These are phyloP conservation scores for Thalassiosira tumida DNA, from an alignment of 352 stramenopile species.

Conservation along the genomic window DNA sequence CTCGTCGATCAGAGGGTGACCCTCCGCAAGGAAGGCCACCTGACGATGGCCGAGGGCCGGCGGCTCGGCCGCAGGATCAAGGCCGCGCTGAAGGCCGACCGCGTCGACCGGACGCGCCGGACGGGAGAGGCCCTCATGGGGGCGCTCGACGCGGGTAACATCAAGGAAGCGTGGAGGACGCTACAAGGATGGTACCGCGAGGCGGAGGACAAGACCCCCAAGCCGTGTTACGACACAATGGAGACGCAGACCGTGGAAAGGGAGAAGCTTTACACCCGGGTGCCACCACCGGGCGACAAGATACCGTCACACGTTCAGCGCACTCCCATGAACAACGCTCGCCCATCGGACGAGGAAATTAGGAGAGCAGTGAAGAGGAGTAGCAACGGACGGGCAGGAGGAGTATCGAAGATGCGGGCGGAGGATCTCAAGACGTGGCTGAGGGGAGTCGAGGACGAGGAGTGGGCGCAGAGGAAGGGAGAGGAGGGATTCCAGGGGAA, in stretches of 20 bases:
- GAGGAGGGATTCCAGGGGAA: neutral
- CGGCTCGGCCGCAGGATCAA: neutral
- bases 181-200: constrained; percentile 53
- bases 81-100: neutral
- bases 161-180: constrained; percentile 24
- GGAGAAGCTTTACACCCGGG: constrained; percentile 47
- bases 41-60: neutral
- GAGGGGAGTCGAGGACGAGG: constrained; percentile 4
- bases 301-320: constrained; percentile 55
- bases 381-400: constrained; percentile 31
- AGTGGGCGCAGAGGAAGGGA: neutral
- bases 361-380: constrained; percentile 17
- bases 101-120: neutral
- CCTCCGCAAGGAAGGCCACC: neutral
- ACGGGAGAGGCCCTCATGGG: neutral
- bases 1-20: constrained; percentile 44
- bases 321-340: constrained; percentile 5
- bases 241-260: constrained; percentile 37
- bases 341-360: constrained; percentile 34
- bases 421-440: constrained; percentile 60
- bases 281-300: constrained; percentile 45
- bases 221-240: constrained; percentile 44
- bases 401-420: constrained; percentile 11
- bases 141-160: neutral
- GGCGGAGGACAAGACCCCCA: neutral